Conservation (phyloP, 192 early-diverging fungal species). For the Gaertneriomyces sp. region DNA sequence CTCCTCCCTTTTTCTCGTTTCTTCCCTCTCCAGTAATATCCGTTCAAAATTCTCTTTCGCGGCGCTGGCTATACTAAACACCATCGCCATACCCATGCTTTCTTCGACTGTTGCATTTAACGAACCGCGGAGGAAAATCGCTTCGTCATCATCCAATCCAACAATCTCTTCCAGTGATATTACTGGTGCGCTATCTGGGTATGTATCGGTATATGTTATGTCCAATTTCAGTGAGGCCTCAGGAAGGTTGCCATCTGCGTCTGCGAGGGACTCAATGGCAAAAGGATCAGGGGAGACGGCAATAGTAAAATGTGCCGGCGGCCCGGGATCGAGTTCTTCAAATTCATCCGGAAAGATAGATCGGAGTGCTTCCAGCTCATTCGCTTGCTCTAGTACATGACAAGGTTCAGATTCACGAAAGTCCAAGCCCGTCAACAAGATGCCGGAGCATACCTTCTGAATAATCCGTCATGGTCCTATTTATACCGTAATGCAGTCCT, state of each 20-base stretch:
- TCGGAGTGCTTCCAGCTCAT: slow-evolving; percentile 44
- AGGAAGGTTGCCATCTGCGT: not conserved
- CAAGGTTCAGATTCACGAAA: not conserved
- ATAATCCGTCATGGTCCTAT: too few relatives aligned
- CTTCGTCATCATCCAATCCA: slow-evolving; percentile 40
- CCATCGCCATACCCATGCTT: slow-evolving; percentile 87
- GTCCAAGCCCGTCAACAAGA: too few relatives aligned
- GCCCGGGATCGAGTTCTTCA: slow-evolving; percentile 27
- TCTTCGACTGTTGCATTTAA: slow-evolving; percentile 47
- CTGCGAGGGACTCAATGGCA: too few relatives aligned
- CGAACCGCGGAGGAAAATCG: slow-evolving; percentile 33
- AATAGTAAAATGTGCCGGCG: slow-evolving; percentile 29
- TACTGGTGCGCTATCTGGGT: slow-evolving; percentile 32
- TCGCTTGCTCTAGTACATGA: slow-evolving; percentile 30
- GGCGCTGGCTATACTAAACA: slow-evolving; percentile 74
- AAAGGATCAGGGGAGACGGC: slow-evolving; percentile 19
- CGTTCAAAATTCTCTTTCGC: slow-evolving; percentile 72
- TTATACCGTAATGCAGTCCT: too few relatives aligned
- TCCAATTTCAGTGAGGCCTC: slow-evolving; percentile 52
- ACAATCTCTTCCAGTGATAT: slow-evolving; percentile 24
- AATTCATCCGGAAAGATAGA: slow-evolving; percentile 53
- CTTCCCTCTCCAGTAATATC: slow-evolving; percentile 54
- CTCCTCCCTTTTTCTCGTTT: slow-evolving; percentile 48
- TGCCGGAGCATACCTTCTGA: too few relatives aligned
- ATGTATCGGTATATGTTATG: slow-evolving; percentile 42